Base-by-base conservation (phyloP, 2,329 filamentous ascomycete species). In the Pseudomassariella vexata region DNA sequence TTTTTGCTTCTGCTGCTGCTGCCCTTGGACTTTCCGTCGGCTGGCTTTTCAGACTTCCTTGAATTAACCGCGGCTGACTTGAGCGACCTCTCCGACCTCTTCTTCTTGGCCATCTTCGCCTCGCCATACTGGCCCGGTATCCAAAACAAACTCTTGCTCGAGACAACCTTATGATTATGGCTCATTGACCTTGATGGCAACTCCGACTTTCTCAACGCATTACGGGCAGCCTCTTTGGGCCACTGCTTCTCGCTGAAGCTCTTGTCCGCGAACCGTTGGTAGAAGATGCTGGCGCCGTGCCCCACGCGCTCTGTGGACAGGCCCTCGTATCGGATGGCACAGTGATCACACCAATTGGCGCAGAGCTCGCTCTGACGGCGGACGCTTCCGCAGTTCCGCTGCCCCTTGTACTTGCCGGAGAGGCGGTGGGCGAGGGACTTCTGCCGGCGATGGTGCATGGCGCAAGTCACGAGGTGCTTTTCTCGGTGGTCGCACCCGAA, bases 231-330 rank as follows among this genome's bases (percentile, higher is more conserved):
- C 24, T 22, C 28, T 11, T 38, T 21, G n/a, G n/a, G n/a, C n/a
- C n/a, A n/a, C n/a, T n/a, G n/a, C n/a, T n/a, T n/a, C n/a, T n/a
- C n/a, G 12, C 24, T 17, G 17, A 38, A 38, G 23, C 28, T 28
- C 23, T 38, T 28, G 23, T 38, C 35, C 10, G 24, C 35, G 9
- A 34, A 21, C 11, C 21, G 27, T 5, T 32, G 27, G 6, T 27
- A 24, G 5, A 19, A 20, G n/a, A 34, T 9, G n/a, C 9, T 31
- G 4, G 31, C 35, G 7, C 30, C 35, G 22, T 37, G 20, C n/a
- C 35, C 35, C 15, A 34, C 30, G 6, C 34, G 19, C 12, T 32
- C 19, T 2, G 19, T 30, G 14, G 6, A 9, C 24, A 36, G 29
- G 6, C 30, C 30, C 9, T 16, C 30, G 16, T 9, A 2, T 6